These are phyloP conservation scores for Cutaneotrichosporon cavernicola DNA, from an alignment of 1,284 basidiomycete species.

Conservation along the genomic window DNA sequence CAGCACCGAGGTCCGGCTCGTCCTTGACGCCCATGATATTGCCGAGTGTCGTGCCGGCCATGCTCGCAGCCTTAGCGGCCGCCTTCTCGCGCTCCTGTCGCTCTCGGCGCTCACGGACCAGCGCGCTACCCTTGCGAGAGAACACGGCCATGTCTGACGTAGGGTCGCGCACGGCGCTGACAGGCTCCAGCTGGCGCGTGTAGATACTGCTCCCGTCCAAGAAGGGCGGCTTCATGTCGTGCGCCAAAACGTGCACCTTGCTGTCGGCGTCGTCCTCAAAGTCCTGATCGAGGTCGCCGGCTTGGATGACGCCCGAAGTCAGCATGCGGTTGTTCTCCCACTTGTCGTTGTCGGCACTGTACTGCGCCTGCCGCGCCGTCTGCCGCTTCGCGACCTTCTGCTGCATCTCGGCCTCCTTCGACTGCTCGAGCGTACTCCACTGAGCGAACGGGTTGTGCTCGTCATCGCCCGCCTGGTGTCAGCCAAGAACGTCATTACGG, in stretches of 20 bases:
- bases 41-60: constrained; percentile 89
- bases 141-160: constrained; percentile 95
- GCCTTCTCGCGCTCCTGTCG: constrained; percentile 91
- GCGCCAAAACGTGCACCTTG: constrained; percentile 93
- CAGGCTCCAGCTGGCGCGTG: constrained; percentile 94
- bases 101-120: constrained; percentile 93
- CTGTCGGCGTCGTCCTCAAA: constrained; percentile 93
- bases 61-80: constrained; percentile 86
- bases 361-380: constrained; percentile 89
- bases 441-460: constrained; percentile 90
- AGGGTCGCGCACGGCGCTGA: constrained; percentile 91
- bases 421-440: constrained; percentile 73
- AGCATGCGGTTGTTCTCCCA: constrained; percentile 99
- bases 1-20: constrained; percentile 62
- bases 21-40: constrained; percentile 98
- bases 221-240: constrained; percentile 96
- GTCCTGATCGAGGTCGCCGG: constrained; percentile 76
- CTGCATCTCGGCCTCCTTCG: constrained; percentile 75
- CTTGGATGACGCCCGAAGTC: constrained; percentile 87
- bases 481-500: not conserved
- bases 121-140: constrained; percentile 86
- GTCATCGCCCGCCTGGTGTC: constrained; percentile 65
- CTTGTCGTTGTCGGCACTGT: constrained; percentile 93
- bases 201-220: constrained; percentile 93
- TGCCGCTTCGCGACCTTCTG: constrained; percentile 80